Conservation (phyloP, 2,329 filamentous ascomycete species). For the Cadophora gregata region DNA sequence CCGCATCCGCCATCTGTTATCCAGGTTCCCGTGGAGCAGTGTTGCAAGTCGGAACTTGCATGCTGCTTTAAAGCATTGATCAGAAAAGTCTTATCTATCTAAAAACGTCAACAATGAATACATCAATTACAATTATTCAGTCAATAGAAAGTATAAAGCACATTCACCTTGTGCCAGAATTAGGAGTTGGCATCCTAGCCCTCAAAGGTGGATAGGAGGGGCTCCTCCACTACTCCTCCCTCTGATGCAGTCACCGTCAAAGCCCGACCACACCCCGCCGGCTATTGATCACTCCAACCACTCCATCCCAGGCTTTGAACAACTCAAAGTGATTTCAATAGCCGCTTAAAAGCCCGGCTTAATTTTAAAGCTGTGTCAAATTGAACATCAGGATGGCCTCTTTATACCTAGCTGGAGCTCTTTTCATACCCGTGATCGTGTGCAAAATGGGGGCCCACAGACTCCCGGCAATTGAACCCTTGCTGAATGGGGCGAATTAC, state of each 20-base stretch:
- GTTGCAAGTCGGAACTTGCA: no score
- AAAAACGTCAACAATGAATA: no score
- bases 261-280: slow-evolving; percentile 7
- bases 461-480: slow-evolving; percentile 11
- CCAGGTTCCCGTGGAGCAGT: no score
- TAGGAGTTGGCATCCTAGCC: no score
- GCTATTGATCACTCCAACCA: slow-evolving; percentile 11
- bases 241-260: slow-evolving; percentile 4
- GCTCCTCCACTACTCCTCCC: neutral
- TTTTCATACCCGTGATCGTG: neutral
- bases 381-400: no score
- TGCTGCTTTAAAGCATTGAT: no score
- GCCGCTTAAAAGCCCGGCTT: neutral
- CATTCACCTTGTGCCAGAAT: no score
- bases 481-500: slow-evolving; percentile 5
- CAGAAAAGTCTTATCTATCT: no score
- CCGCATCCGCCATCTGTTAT: no score
- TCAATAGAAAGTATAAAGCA: no score
- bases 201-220: neutral
- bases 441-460: neutral
- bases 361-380: neutral
- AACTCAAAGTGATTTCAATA: neutral
- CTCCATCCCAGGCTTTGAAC: neutral
- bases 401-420: no score
- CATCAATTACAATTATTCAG: no score